Evolutionary conservation across 441 rosid species (phyloP).

Genomic region (Pelargonium exstipulatum): DNA sequence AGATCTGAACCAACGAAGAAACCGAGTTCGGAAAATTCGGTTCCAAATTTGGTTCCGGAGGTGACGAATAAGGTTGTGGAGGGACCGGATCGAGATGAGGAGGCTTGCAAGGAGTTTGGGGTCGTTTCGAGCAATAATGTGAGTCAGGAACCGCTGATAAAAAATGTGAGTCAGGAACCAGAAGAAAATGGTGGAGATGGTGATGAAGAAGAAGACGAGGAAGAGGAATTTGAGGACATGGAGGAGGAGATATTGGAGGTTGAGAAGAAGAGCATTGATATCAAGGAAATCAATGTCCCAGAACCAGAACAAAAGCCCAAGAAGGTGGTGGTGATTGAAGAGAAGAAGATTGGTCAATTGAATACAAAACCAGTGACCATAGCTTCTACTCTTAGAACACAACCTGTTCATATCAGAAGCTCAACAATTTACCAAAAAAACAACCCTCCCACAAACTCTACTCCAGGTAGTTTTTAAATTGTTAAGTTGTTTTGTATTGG

Average conservation of each 20-base stretch:
- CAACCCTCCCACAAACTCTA: background rate
- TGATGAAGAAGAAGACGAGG: slow-evolving; percentile 19
- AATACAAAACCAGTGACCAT: slow-evolving; percentile 32
- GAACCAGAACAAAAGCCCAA: slow-evolving; percentile 25
- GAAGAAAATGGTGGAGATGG: slow-evolving; percentile 26
- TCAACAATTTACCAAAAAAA: slow-evolving; percentile 26
- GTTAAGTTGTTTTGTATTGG: background rate
- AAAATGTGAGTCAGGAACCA: slow-evolving; percentile 6
- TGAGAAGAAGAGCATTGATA: slow-evolving; percentile 42
- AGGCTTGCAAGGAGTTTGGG: slow-evolving; percentile 29
- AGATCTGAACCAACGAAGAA: slow-evolving; percentile 35
- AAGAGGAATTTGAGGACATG: slow-evolving; percentile 18
- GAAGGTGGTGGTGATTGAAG: slow-evolving; percentile 25
- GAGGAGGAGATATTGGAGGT: slow-evolving; percentile 26
- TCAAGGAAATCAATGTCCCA: slow-evolving; percentile 41
- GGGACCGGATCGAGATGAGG: slow-evolving; percentile 30
- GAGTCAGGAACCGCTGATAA: slow-evolving; percentile 4
- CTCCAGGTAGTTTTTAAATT: slow-evolving; percentile 10
- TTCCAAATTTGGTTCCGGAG: slow-evolving; percentile 17
- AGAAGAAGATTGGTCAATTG: slow-evolving; percentile 34
- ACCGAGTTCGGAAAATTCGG: slow-evolving; percentile 6
- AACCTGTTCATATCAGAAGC: slow-evolving; percentile 38
- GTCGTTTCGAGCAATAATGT: slow-evolving; percentile 28
- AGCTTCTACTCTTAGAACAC: slow-evolving; percentile 39
- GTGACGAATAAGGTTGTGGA: slow-evolving; percentile 16